phyloP scores from a whole-genome alignment of 1,139 yeast species.

The Hansenula sp. region DNA sequence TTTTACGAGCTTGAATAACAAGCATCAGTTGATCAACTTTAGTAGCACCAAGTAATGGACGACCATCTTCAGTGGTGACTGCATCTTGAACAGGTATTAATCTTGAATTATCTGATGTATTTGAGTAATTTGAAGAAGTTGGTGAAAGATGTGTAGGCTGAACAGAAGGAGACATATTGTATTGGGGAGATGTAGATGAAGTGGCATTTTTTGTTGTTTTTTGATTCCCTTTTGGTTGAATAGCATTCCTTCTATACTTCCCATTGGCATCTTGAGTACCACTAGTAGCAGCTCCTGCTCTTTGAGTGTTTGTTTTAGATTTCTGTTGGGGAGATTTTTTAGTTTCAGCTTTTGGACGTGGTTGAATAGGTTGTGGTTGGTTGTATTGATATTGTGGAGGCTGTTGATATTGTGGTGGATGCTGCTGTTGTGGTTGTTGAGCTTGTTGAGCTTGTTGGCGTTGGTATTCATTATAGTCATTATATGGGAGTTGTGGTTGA shows the following conservation, averaged over 20 bases:
- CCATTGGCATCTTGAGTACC: background rate
- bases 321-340: conserved; percentile 2
- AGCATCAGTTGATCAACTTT: conserved; percentile 88
- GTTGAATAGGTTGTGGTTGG: background rate
- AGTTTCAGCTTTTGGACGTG: conserved; percentile 5
- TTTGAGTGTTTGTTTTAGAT: background rate
- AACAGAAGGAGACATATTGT: conserved; percentile 1
- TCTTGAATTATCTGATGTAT: conserved; percentile 8
- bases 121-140: conserved; percentile 7
- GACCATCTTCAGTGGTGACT: conserved; percentile 48
- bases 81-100: conserved; percentile 43
- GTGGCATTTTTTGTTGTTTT: background rate
- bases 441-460: conserved; percentile 11
- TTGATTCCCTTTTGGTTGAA: conserved; percentile 6
- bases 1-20: conserved; percentile 81
- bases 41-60: conserved; percentile 78
- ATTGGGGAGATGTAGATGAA: background rate
- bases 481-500: conserved; percentile 15
- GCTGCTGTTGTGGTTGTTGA: conserved; percentile 9
- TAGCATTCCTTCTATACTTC: conserved; percentile 13
- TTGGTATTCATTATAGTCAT: conserved; percentile 10
- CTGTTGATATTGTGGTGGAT: conserved; percentile 4
- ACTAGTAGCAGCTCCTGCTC: background rate
- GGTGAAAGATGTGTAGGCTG: conserved; percentile 5
- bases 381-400: conserved; percentile 8